phyloP scores from a whole-genome alignment of 148 eudicot species.

The Tetragonia tetragonoides region DNA sequence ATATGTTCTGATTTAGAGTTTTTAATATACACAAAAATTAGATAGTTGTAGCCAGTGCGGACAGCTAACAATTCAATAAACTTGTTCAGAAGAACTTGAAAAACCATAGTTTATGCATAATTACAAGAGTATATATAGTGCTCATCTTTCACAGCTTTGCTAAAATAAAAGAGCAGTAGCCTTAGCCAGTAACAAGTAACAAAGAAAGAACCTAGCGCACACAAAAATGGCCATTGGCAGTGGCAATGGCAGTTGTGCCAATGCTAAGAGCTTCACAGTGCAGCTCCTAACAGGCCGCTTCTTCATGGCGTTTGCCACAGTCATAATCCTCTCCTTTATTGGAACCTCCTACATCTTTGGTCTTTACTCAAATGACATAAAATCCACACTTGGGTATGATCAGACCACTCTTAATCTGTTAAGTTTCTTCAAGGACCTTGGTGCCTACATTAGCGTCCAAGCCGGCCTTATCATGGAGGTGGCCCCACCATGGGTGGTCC shows the following conservation, averaged over 20 bases:
- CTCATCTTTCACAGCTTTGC: no score
- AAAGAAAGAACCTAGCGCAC: not conserved
- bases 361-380: conserved; percentile 34
- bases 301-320: conserved; percentile 28
- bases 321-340: conserved; percentile 30
- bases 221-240: conserved; percentile 12
- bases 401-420: conserved; percentile 35
- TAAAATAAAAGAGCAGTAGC: not conserved
- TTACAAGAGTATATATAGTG: no score
- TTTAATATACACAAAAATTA: no score
- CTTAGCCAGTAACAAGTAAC: not conserved
- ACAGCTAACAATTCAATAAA: no score
- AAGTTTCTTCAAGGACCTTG: conserved; percentile 36
- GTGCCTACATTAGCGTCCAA: conserved; percentile 32
- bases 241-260: not conserved
- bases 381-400: conserved; percentile 32
- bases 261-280: conserved; percentile 9
- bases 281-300: conserved; percentile 30
- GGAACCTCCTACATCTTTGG: conserved; percentile 34
- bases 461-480: conserved; percentile 32
- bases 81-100: no score
- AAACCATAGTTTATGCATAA: no score
- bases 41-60: no score
- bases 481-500: conserved; percentile 32
- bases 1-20: no score